Conservation (phyloP, 176 grass and related monocot genomes). For the Canna indica region DNA sequence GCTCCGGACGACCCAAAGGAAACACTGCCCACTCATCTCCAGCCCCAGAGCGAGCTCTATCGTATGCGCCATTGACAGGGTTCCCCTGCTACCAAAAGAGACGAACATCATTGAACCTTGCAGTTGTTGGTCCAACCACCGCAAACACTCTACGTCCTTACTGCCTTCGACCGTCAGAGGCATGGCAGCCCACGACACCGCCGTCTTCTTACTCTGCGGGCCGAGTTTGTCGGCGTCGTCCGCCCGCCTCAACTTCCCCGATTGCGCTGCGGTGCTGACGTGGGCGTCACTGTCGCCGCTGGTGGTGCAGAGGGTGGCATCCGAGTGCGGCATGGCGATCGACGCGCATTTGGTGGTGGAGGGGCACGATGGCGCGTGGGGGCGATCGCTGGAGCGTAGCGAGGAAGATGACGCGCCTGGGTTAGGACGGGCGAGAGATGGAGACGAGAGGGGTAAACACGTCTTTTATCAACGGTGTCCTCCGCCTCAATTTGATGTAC, state of each 20-base stretch:
- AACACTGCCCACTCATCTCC: conserved; percentile 51
- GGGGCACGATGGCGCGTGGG: neutral
- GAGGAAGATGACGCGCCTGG: neutral
- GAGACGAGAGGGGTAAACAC: too few species aligned
- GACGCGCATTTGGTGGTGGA: neutral
- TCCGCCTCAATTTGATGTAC: too few species aligned
- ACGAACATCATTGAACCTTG: conserved; percentile 46
- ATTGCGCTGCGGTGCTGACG: too few species aligned
- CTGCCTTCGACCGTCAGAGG: conserved; percentile 12
- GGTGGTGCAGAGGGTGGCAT: too few species aligned
- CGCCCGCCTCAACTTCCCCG: too few species aligned
- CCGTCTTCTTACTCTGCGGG: conserved; percentile 47
- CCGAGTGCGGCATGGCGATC: neutral
- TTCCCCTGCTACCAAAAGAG: conserved; percentile 52
- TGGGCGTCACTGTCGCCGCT: too few species aligned
- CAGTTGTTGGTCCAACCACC: conserved; percentile 67
- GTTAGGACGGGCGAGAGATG: too few species aligned
- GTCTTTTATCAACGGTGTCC: too few species aligned
- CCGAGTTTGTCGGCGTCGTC: neutral
- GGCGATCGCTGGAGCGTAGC: neutral
- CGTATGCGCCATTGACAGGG: conserved; percentile 33
- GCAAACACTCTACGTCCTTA: conserved; percentile 22
- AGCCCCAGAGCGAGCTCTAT: conserved; percentile 43
- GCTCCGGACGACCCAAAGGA: conserved; percentile 48
- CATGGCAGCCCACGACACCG: conserved; percentile 77